These are phyloP conservation scores for Marchantia paleacea DNA, from an alignment of 225 moss, liverwort and hornwort species.

Conservation along the genomic window DNA sequence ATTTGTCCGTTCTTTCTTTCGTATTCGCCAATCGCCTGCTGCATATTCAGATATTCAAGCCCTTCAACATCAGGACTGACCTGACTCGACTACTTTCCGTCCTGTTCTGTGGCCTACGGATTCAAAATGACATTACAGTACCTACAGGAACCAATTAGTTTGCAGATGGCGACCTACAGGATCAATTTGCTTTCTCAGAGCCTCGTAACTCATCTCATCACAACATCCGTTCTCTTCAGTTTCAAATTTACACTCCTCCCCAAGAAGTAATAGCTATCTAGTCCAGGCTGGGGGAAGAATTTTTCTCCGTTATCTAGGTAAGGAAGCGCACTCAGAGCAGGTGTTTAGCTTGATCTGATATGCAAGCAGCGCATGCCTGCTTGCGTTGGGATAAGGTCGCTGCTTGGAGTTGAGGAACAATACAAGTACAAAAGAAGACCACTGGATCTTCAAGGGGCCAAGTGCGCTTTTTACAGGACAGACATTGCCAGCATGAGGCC, in stretches of 20 bases:
- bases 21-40: background rate
- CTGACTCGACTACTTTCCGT: background rate
- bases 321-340: background rate
- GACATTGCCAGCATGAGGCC: background rate
- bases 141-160: background rate
- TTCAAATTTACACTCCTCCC: background rate
- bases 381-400: background rate
- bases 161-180: background rate
- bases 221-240: background rate
- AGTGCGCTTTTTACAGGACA: background rate
- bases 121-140: background rate
- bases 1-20: background rate
- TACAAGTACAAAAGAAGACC: background rate
- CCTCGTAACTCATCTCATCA: background rate
- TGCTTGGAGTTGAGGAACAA: constrained; percentile 7
- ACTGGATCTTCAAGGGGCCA: background rate
- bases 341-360: constrained; percentile 4
- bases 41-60: background rate
- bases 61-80: background rate
- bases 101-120: background rate
- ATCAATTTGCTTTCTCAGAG: background rate
- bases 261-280: background rate
- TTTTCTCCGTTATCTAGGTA: background rate
- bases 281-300: too few species aligned
- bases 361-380: background rate